Evolutionary conservation across 768 basidiomycete species (phyloP), one percentile per base, ranked within the genome.

Genomic region (Boletus pseudopeckii): DNA sequence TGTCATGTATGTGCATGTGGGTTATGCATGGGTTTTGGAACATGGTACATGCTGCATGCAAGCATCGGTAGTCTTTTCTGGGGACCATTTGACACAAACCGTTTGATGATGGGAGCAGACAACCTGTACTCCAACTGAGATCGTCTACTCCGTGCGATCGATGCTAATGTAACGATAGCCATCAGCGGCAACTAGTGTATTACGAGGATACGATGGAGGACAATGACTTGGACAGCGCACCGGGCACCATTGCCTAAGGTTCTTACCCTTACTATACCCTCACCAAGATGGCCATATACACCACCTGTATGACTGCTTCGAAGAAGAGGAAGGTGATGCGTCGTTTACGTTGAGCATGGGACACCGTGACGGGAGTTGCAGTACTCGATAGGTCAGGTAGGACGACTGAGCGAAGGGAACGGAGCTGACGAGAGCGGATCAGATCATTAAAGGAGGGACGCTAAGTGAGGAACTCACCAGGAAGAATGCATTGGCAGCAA

Each of bases 401-500:
- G 48, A 97, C 85, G 50, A 97, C 84, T 18, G 92, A 91, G 48
- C 94, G 91, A 26, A 98, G 80, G 1, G 95, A 96, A 41, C 94
- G 92, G 22, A 97, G 84, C 94, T 96, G 66, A 20, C n/a, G 34
- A 39, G n/a, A 26, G n/a, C 7, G 15, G 5, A 36, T 61, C 41
- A 56, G 37, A 17, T 30, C 3, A 7, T 24, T 11, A 1, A 20
- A 45, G 6, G 6, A 4, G 11, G 10, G 1, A 43, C 1, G n/a
- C 30, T 7, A n/a, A 42, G n/a, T 15, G 13, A 20, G 24, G 1
- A 18, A 57, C 88, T 50, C 64, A 92, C 93, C 41, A 97, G 75
- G 81, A 98, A 98, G 75, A 98, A 95, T 0, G 86, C 92, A 57
- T 94, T 96, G 17, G 95, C 89, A 26, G 85, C 74, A 68, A 95